These are phyloP conservation scores for Dillenia turbinata DNA, from an alignment of 164 flowering plant genomes.

Conservation along the genomic window DNA sequence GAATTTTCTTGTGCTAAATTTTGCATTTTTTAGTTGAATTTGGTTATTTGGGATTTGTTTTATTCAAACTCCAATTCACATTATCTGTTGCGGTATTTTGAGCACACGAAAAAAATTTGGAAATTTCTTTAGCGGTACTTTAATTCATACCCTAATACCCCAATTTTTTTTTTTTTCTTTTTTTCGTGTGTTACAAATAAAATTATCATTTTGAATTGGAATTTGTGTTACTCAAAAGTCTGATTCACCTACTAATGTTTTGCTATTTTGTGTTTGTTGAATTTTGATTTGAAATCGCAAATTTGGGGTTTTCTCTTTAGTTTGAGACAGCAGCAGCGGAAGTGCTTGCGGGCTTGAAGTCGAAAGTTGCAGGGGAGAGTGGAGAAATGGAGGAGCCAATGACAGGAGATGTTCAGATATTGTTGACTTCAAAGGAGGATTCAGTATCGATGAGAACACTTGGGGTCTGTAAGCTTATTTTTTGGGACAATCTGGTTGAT, in stretches of 20 bases:
- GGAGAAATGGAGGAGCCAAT: slow-evolving; percentile 88
- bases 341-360: slow-evolving; percentile 60
- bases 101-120: too few relatives aligned
- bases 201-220: too few relatives aligned
- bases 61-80: too few relatives aligned
- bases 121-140: too few relatives aligned
- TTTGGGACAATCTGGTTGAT: not conserved
- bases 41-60: too few relatives aligned
- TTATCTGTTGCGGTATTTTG: too few relatives aligned
- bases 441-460: slow-evolving; percentile 73
- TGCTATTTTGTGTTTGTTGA: not conserved
- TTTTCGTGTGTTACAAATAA: not conserved
- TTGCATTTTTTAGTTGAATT: too few relatives aligned
- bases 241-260: too few relatives aligned
- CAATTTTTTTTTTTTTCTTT: not conserved
- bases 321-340: slow-evolving; percentile 93
- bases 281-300: not conserved
- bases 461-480: slow-evolving; percentile 57
- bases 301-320: slow-evolving; percentile 26
- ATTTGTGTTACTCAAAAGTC: too few relatives aligned
- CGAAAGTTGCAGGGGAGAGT: slow-evolving; percentile 70
- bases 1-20: too few relatives aligned
- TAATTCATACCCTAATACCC: too few relatives aligned
- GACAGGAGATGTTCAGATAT: slow-evolving; percentile 74
- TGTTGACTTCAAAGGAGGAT: slow-evolving; percentile 82